These are phyloP conservation scores for Myxozyma kluyveri DNA, from an alignment of 805 yeast species.

Conservation along the genomic window DNA sequence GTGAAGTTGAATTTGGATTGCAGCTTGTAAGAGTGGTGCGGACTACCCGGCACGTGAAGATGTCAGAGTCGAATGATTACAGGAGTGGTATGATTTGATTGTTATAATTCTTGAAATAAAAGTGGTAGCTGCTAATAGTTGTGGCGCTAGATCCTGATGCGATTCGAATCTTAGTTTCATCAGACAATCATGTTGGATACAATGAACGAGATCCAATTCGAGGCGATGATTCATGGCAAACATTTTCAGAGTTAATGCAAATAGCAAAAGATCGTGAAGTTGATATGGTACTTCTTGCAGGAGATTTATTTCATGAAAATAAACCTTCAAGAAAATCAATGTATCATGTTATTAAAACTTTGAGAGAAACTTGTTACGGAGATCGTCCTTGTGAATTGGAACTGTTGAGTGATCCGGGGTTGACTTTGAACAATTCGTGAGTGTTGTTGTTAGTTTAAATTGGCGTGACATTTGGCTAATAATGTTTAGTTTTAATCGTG, in stretches of 20 bases:
- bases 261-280: slow-evolving; percentile 66
- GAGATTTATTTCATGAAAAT: slow-evolving; percentile 88
- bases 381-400: slow-evolving; percentile 85
- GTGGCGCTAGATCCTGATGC: slow-evolving; percentile 56
- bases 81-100: too few relatives aligned
- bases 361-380: slow-evolving; percentile 73
- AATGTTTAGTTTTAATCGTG: slow-evolving; percentile 50
- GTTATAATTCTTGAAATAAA: too few relatives aligned
- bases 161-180: slow-evolving; percentile 73
- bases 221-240: slow-evolving; percentile 84
- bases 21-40: too few relatives aligned
- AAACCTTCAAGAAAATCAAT: slow-evolving; percentile 84
- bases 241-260: slow-evolving; percentile 78
- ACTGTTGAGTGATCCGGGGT: slow-evolving; percentile 71
- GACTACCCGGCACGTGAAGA: too few relatives aligned
- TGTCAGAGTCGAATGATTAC: too few relatives aligned
- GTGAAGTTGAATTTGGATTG: too few relatives aligned
- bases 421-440: slow-evolving; percentile 51
- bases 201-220: slow-evolving; percentile 84
- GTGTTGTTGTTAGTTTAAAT: slow-evolving; percentile 1
- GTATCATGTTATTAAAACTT: slow-evolving; percentile 72
- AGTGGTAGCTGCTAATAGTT: too few relatives aligned
- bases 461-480: background rate
- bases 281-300: slow-evolving; percentile 88
- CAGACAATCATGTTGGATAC: slow-evolving; percentile 96